Base-by-base conservation (phyloP, 108 stramenopile genomes). In the Nannochloropsis gaditana region DNA sequence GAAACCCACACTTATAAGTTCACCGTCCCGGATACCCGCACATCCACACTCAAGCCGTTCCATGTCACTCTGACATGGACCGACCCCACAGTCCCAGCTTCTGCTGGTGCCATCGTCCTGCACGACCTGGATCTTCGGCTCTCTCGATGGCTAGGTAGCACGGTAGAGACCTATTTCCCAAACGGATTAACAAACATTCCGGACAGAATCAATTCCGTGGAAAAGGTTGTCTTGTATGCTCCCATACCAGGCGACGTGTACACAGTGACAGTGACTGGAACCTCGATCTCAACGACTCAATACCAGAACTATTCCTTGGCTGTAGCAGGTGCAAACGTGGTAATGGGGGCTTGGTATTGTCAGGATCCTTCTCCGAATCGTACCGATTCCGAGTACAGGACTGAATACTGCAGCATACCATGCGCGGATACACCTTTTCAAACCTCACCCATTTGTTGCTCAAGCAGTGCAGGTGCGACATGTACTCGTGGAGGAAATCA, bases 61-160 rank as follows among this genome's bases (percentile, higher is more conserved):
- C 31, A 31, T 31, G 79, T 90, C 11, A 90, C 89, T 21, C 84
- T 90, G 43, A 84, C 87, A 42, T 90, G 90, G 90, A 88, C 84
- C 21, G 90, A 90, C 9, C 88, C 90, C 21, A 80, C 89, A 5
- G 87, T 84, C 17, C n/a, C 83, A 9, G 79, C 45, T 15, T 87
- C 84, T 2, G 84, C 89, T 11, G 84, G 87, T 11, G 21, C 84
- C 43, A 85, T 89, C 11, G 86, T 90, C 21, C 44, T 89, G 83
- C 89, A 90, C 85, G 90, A 90, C 82, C 81, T 90, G 21, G 90
- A 90, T 82, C 89, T 90, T 3, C 79, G 82, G 43, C 79, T 90
- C 21, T 31, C 31, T 31, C 31, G 31, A 31, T 31, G 31, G 31
- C 31, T 31, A 31, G 42, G 41, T 17, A 79, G 83, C 31, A 84